phyloP scores from a whole-genome alignment of 331 rosid species.

The Malus hybrid region DNA sequence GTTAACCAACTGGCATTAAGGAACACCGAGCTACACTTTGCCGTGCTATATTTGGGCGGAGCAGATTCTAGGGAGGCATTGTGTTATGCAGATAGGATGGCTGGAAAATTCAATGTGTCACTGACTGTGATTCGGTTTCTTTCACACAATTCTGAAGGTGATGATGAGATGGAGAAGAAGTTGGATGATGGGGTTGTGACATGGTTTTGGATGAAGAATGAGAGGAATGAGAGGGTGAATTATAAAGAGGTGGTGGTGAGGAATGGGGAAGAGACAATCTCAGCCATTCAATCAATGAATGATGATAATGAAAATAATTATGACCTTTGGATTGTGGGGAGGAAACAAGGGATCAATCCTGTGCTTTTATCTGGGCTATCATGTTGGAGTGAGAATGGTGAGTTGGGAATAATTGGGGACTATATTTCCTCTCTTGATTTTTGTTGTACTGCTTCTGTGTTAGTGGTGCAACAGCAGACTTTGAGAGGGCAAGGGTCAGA shows the following conservation, averaged over 20 bases:
- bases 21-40: neutral
- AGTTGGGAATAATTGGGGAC: constrained; percentile 72
- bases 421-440: constrained; percentile 60
- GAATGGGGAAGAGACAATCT: constrained; percentile 57
- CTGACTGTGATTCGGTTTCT: constrained; percentile 56
- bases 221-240: constrained; percentile 37
- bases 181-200: constrained; percentile 75
- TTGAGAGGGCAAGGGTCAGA: constrained; percentile 32
- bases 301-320: constrained; percentile 20
- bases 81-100: constrained; percentile 57
- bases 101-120: constrained; percentile 8
- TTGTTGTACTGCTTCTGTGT: constrained; percentile 43
- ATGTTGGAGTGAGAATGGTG: constrained; percentile 54
- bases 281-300: constrained; percentile 40
- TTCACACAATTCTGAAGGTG: constrained; percentile 34
- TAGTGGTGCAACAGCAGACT: constrained; percentile 67
- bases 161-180: constrained; percentile 63
- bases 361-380: constrained; percentile 42
- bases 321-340: constrained; percentile 72
- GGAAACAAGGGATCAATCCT: constrained; percentile 71
- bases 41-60: constrained; percentile 60
- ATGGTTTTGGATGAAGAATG: constrained; percentile 88
- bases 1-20: neutral
- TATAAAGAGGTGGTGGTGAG: constrained; percentile 61
- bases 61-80: constrained; percentile 80